These are phyloP conservation scores for Phytophthora gonapodyides DNA, from an alignment of 352 stramenopile species.

Conservation along the genomic window DNA sequence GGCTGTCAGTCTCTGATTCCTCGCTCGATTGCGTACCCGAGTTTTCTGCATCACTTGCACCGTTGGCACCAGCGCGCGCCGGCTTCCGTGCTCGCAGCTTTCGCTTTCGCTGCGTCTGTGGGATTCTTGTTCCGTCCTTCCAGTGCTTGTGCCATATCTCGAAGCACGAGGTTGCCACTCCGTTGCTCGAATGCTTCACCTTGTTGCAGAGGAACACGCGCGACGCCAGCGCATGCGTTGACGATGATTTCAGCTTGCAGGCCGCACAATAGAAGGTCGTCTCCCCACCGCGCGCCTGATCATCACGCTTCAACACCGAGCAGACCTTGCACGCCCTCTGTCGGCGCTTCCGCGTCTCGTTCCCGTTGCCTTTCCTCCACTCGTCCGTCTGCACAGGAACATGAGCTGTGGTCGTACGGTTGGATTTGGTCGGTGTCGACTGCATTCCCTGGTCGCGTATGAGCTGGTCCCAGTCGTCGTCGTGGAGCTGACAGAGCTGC, in stretches of 20 bases:
- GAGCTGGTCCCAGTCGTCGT: background rate
- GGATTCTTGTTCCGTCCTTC: conserved; percentile 1
- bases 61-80: no score
- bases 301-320: background rate
- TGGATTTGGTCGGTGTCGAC: background rate
- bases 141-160: conserved; percentile 13
- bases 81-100: conserved; percentile 6
- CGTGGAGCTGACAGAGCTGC: background rate
- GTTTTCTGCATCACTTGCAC: no score
- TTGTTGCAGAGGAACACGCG: conserved; percentile 20
- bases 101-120: background rate
- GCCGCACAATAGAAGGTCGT: conserved; percentile 4
- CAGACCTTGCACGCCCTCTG: conserved; percentile 6
- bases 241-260: conserved; percentile 12
- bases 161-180: background rate
- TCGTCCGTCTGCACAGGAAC: conserved; percentile 5
- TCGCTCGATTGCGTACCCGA: no score
- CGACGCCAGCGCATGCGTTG: background rate
- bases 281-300: background rate
- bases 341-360: background rate
- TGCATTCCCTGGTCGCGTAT: background rate
- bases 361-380: background rate
- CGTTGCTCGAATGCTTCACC: conserved; percentile 7
- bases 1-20: no score
- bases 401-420: background rate